phyloP scores from a whole-genome alignment of 306 rosid species.

The Quercus bicolor region DNA sequence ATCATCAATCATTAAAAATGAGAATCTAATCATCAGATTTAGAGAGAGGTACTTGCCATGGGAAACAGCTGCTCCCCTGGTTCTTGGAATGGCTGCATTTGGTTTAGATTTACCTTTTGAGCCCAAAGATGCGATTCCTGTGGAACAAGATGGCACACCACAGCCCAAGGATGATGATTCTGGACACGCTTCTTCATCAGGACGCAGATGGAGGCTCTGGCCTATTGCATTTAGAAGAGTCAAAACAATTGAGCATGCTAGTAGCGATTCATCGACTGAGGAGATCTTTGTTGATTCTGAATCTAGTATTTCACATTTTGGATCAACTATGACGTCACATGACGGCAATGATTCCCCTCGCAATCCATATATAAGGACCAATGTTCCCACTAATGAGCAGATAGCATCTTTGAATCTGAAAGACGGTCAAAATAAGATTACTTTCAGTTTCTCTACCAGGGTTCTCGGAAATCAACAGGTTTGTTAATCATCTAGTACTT shows the following conservation, averaged over 20 bases:
- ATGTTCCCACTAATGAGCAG: conserved; percentile 92
- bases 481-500: conserved; percentile 29
- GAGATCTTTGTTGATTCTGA: conserved; percentile 92
- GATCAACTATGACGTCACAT: conserved; percentile 37
- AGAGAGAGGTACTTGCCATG: conserved; percentile 69
- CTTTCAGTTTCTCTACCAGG: conserved; percentile 89
- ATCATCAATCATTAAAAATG: conserved; percentile 59
- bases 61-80: conserved; percentile 86
- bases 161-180: conserved; percentile 44
- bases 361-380: conserved; percentile 79
- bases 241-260: conserved; percentile 72
- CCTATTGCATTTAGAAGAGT: conserved; percentile 83
- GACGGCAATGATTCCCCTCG: conserved; percentile 41
- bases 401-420: conserved; percentile 90
- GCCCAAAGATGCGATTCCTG: conserved; percentile 62
- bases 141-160: conserved; percentile 58
- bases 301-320: conserved; percentile 40
- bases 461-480: conserved; percentile 94
- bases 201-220: conserved; percentile 96
- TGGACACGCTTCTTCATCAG: conserved; percentile 39
- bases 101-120: conserved; percentile 65
- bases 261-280: conserved; percentile 58
- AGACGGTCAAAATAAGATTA: conserved; percentile 89
- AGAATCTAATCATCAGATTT: conserved; percentile 58
- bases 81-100: conserved; percentile 73